Evolutionary conservation across 179 eudicot species (phyloP).

Genomic region (Gypsophila paniculata): DNA sequence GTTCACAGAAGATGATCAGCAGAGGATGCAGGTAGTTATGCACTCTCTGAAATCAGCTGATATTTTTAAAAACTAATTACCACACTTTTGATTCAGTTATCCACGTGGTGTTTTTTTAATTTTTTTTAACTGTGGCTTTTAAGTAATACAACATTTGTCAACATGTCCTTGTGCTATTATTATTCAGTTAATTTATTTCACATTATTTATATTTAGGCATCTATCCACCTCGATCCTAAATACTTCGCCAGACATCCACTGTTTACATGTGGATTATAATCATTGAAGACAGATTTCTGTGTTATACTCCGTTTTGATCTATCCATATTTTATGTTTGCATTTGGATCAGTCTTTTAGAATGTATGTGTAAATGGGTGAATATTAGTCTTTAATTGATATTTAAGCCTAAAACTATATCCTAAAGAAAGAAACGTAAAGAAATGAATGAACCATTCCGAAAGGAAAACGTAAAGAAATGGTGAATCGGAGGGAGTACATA

Average conservation of each 20-base stretch:
- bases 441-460: no score
- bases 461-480: no score
- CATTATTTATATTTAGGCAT: background rate
- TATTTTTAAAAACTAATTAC: background rate
- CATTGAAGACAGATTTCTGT: background rate
- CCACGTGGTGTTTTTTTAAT: background rate
- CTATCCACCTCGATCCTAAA: background rate
- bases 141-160: background rate
- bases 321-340: no score
- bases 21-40: constrained; percentile 62
- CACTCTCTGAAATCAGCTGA: background rate
- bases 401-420: no score
- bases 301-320: background rate
- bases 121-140: background rate
- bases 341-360: no score
- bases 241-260: background rate
- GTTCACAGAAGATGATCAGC: constrained; percentile 51
- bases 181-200: background rate
- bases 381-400: no score
- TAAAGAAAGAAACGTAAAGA: no score
- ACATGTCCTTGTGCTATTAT: background rate
- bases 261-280: background rate
- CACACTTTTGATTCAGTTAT: background rate
- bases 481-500: no score
- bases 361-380: no score